These are phyloP conservation scores for Sequoiadendron giganteum DNA, from an alignment of 75 land plant genomes.

Conservation along the genomic window DNA sequence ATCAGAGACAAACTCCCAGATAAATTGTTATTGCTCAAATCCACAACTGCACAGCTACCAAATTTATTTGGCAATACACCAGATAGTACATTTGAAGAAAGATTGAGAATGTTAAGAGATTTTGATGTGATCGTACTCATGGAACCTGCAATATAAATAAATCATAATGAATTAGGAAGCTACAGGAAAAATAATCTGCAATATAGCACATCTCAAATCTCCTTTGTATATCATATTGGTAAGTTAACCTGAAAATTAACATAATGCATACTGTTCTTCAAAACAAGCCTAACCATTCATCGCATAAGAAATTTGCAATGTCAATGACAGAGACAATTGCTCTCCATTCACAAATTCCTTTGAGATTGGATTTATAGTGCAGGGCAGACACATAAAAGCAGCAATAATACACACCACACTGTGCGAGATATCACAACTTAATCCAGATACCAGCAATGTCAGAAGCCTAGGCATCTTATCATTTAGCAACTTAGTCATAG, in stretches of 20 bases:
- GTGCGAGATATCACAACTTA: not conserved
- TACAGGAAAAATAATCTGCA: not conserved
- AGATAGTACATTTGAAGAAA: slow-evolving; percentile 67
- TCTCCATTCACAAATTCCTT: not conserved
- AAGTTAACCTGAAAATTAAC: not conserved
- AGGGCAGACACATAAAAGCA: not conserved
- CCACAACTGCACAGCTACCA: slow-evolving; percentile 61
- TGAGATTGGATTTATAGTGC: not conserved
- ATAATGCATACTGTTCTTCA: not conserved
- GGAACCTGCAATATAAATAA: slow-evolving; percentile 45
- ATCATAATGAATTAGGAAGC: not conserved
- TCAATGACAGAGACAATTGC: not conserved
- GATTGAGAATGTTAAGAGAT: slow-evolving; percentile 56
- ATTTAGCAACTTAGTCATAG: not conserved
- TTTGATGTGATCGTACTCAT: slow-evolving; percentile 53
- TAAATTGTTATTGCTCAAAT: slow-evolving; percentile 70
- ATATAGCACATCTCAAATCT: not conserved
- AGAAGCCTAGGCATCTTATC: not conserved
- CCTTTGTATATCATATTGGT: not conserved
- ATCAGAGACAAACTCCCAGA: slow-evolving; percentile 59
- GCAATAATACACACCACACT: not conserved
- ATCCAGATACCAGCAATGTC: not conserved
- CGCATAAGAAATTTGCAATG: not conserved
- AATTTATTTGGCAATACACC: slow-evolving; percentile 62
- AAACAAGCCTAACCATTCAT: not conserved